Base-by-base conservation (phyloP, 306 rosid species). In the Mimosa pudica region DNA sequence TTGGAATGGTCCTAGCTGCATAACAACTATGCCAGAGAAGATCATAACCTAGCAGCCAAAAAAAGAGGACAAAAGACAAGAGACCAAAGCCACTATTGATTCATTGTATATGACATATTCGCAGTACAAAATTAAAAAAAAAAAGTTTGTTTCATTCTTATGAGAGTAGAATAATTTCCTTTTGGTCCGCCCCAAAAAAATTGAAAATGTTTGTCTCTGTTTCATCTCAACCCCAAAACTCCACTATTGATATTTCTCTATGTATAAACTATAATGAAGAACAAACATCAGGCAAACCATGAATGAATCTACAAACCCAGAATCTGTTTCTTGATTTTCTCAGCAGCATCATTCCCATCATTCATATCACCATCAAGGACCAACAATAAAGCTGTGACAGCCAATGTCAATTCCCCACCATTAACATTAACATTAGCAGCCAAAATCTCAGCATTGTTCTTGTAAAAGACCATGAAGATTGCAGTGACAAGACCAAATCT, bases 261-360 rank as follows among this genome's bases (percentile, higher is more conserved):
- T 76, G 18, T 54, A 66, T 73, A 11, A 63, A 63, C 42, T 68
- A 18, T 32, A 7, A 10, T 41, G 35, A 52, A 73, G 69, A 77
- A 7, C 2, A 1, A 48, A 70, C 55, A 24, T 9, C 0, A 30
- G 58, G 47, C 32, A n/a, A 71, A 67, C 38, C 6, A 76, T 52
- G 20, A 80, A 47, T 51, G 16, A 80, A 41, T 54, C 79, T 80
- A 83, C 66, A 86, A 64, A 73, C 69, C 66, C 79, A 74, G 38
- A 57, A 86, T 86, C 41, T 83, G 85, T 47, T 45, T 74, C 82
- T 77, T 86, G 57, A 86, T 83, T 36, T 80, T 80, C 12, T 86
- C 85, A 74, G 73, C 7, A 1, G 64, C 17, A 10, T 11, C 36
- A 35, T 57, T 72, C 35, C 79, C 87, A 54, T 76, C 84, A 54